Evolutionary conservation across 2,329 filamentous ascomycete genomes (phyloP), one percentile per base, ranked within the genome.

Genomic region (Neocucurbitaria cava): DNA sequence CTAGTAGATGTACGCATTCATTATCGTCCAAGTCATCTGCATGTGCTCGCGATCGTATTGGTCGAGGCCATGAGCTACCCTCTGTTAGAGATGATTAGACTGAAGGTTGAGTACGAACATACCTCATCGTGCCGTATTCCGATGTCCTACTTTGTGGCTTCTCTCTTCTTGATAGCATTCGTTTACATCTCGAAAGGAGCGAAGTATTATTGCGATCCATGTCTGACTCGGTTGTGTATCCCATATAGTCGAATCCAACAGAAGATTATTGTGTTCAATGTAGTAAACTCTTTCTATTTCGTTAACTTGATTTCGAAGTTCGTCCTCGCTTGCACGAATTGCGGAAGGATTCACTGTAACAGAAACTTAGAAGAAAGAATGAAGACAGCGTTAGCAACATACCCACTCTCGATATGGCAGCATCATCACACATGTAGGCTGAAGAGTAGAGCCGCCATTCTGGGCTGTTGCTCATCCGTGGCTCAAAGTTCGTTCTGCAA

Each of bases 401-500:
- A 18, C 23, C 11, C 24, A 20, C 5, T 24, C 41, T 26, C 24
- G 13, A 26, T 24, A 43, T 17, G 41, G 41, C 24, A 43, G 24
- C 21, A 15, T 42, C 40, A n/a, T 28, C 36, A 42, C 40, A 42
- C 23, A 43, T 17, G 41, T 43, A 43, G 23, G 24, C 41, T 26
- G 23, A 26, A 18, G 15, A 1, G 3, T 46, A 33, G 21, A 46
- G 35, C 42, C 42, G 30, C 38, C 31, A 41, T 10, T 3, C 18
- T 33, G 18, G 5, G 3, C 21, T 23, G 9, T 43, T 26, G 20
- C 17, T 13, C 54, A 54, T 40, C 50, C 46, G 51, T 36, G 56
- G 52, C 21, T 44, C 28, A 17, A 15, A 53, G 41, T 44, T 39
- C 33, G 31, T 45, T 31, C 28, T 55, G 36, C 41, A 54, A 43